Percentiles rank a stretch among this genome's conserved stretches.
These are phyloP conservation scores for Acacia melanoxylon DNA, from an alignment of 306 rosid genomes.

Conservation along the genomic window DNA sequence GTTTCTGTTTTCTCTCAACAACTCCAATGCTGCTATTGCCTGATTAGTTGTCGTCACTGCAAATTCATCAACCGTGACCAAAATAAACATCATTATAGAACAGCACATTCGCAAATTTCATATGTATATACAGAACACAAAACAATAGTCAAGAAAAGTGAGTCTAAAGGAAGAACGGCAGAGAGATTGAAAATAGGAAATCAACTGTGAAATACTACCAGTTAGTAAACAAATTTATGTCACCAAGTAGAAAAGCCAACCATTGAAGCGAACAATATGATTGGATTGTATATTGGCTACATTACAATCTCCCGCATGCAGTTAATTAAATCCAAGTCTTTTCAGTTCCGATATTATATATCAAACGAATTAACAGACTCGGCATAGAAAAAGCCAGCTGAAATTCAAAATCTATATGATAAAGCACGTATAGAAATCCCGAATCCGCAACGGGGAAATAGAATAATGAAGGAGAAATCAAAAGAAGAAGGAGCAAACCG, in stretches of 20 bases:
- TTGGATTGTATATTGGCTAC: not conserved
- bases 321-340: not conserved
- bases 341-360: not conserved
- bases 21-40: slow-evolving; percentile 66
- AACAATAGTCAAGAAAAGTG: not conserved
- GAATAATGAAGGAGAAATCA: not conserved
- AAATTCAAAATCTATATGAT: not conserved
- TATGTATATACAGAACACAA: not conserved
- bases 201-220: not conserved
- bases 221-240: not conserved
- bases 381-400: not conserved
- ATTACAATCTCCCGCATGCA: slow-evolving; percentile 17
- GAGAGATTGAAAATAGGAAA: not conserved
- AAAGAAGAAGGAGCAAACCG: slow-evolving; percentile 46
- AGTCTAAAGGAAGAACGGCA: not conserved
- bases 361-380: not conserved
- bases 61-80: slow-evolving; percentile 27
- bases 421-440: slow-evolving; percentile 3
- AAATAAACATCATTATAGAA: slow-evolving; percentile 6
- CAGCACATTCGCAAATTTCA: not conserved
- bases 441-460: not conserved
- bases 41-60: slow-evolving; percentile 77
- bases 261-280: not conserved
- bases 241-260: not conserved
- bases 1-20: slow-evolving; percentile 75